phyloP scores from a whole-genome alignment of 2,329 filamentous ascomycete species.

The Plectosphaerella cucumerina region DNA sequence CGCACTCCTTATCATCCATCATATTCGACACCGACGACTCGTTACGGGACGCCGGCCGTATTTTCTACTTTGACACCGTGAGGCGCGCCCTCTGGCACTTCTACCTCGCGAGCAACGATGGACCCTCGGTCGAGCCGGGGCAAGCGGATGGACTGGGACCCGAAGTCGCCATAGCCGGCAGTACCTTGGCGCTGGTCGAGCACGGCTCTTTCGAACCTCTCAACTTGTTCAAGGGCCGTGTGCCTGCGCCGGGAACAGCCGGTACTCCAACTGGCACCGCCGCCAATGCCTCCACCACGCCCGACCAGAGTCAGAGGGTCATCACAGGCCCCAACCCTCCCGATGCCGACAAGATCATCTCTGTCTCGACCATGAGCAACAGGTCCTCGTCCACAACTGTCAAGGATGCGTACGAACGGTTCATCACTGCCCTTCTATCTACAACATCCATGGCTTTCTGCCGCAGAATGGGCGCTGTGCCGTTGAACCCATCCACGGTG shows the following conservation, averaged over 20 bases:
- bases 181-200: constrained; percentile 39
- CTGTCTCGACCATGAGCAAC: constrained; percentile 26
- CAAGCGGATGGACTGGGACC: constrained; percentile 26
- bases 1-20: constrained; percentile 38
- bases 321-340: background rate
- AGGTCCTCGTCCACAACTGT: constrained; percentile 27
- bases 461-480: constrained; percentile 40
- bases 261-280: constrained; percentile 37
- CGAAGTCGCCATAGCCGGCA: constrained; percentile 38
- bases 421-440: constrained; percentile 47
- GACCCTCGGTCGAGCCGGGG: constrained; percentile 10
- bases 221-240: constrained; percentile 41
- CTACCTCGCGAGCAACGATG: constrained; percentile 38
- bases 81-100: constrained; percentile 53
- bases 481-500: constrained; percentile 49
- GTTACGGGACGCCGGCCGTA: constrained; percentile 47
- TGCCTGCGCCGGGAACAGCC: constrained; percentile 28
- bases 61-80: constrained; percentile 48
- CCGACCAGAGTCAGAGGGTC: background rate
- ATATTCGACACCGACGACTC: constrained; percentile 47
- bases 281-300: constrained; percentile 37
- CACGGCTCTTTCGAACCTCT: constrained; percentile 48
- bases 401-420: constrained; percentile 48
- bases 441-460: constrained; percentile 49
- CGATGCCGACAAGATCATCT: constrained; percentile 16